Evolutionary conservation across 495 filamentous ascomycete genomes (phyloP).

Genomic region (Annulohypoxylon moriforme): DNA sequence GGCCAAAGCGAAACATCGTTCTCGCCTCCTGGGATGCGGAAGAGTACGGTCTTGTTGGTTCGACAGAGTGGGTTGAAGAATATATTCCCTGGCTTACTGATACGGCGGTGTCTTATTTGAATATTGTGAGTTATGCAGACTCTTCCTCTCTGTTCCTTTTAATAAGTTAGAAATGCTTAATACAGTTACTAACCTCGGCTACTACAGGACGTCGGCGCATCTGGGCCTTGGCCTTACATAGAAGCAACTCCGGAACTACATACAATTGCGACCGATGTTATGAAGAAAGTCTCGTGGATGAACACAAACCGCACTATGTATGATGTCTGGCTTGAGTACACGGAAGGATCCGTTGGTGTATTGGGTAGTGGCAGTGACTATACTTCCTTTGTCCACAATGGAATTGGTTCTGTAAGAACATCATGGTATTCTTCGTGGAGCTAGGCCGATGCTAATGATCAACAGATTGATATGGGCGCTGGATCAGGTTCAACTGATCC

Average conservation of each 20-base stretch:
- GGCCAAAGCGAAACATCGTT: conserved; percentile 82
- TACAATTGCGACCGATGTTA: conserved; percentile 71
- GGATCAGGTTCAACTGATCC: conserved; percentile 56
- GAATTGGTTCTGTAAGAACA: conserved; percentile 72
- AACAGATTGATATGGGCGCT: conserved; percentile 76
- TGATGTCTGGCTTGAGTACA: conserved; percentile 72
- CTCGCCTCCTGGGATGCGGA: conserved; percentile 84
- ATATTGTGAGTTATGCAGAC: conserved; percentile 64
- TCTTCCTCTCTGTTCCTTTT: too few relatives aligned
- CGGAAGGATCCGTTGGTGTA: conserved; percentile 66
- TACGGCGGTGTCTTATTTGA: conserved; percentile 82
- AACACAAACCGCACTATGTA: conserved; percentile 77
- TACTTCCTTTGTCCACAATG: conserved; percentile 84
- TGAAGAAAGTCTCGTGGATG: conserved; percentile 74
- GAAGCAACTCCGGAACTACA: conserved; percentile 81
- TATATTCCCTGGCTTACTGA: conserved; percentile 81
- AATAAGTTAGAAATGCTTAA: too few relatives aligned
- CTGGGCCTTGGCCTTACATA: conserved; percentile 73
- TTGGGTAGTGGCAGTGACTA: conserved; percentile 87
- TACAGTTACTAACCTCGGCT: conserved; percentile 6
- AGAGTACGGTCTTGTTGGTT: conserved; percentile 84
- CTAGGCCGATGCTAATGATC: neutral
- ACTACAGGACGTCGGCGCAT: conserved; percentile 72
- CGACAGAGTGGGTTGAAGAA: conserved; percentile 92
- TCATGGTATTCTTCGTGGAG: neutral